Conservation (phyloP, 257 asterid species). For the Plantago major region DNA sequence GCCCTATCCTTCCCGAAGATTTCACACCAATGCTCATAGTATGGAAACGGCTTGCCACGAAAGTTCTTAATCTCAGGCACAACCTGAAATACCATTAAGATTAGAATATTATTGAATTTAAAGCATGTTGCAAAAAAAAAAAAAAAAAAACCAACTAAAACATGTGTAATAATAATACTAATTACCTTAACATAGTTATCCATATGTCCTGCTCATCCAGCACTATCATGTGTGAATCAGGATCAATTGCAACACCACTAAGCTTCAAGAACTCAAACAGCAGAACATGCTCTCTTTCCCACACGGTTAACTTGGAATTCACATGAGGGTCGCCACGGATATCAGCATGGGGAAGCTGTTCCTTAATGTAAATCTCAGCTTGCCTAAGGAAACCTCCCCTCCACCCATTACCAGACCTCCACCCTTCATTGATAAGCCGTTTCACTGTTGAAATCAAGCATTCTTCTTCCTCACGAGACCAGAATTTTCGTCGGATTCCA, state of each 20-base stretch:
- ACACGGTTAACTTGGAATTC: neutral
- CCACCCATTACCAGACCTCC: slow-evolving; percentile 2
- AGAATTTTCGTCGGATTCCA: neutral
- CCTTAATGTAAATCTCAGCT: neutral
- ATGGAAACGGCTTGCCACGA: neutral
- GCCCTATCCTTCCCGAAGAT: slow-evolving; percentile 6
- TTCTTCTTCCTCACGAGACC: slow-evolving; percentile 3
- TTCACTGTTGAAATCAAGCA: neutral
- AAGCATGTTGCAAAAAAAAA: too few relatives aligned
- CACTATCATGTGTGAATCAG: neutral
- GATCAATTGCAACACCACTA: neutral
- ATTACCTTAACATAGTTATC: neutral
- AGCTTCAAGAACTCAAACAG: neutral
- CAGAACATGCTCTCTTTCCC: neutral
- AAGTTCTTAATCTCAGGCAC: neutral
- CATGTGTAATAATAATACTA: neutral
- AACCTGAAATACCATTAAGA: neutral
- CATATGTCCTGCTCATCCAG: neutral
- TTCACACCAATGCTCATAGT: slow-evolving; percentile 10
- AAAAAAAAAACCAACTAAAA: neutral
- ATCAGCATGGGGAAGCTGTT: neutral
- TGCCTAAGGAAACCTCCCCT: neutral
- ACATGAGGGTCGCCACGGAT: neutral
- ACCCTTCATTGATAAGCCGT: neutral
- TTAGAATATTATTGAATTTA: neutral